Evolutionary conservation across 768 basidiomycete genomes (phyloP), one percentile per base, ranked within the genome.

Genomic region (Macrolepiota dolichaula): DNA sequence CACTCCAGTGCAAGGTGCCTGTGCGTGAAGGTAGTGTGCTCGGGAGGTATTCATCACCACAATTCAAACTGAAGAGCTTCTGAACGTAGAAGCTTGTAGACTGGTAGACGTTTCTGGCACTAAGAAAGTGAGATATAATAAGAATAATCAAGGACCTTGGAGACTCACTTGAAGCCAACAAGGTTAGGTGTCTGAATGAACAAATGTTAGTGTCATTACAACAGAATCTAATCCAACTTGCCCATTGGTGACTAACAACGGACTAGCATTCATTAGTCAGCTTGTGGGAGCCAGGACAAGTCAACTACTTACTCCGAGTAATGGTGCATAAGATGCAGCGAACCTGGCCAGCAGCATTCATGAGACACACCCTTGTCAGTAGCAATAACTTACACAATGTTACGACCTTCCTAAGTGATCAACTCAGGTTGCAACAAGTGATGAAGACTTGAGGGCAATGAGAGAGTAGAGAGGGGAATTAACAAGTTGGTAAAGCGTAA

Each of bases 11-110:
- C 1, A 86, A 67, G 0, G 83, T 82, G 10, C 84, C 85, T 3
- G 63, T 67, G 0, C 64, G 54, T 36, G 59, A 71, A 0, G 87
- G 86, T 0, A 86, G 75, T 0, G 85, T 88, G 67, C 83, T 87
- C 2, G 87, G 84, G 1, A 89, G 68, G 65, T 86, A 88, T 64
- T 80, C 79, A 44, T 86, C 83, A 4, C 88, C 88, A 44, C 81
- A 73, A 68, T 88, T 85, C 17, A 78, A 62, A 57, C 85, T 83
- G 74, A 89, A 89, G 37, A 89, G 76, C 77, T 85, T 80, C 65
- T 88, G 86, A 1, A 80, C 80, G 61, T 85, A 84, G 71, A 79
- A 89, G 59, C 83, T 85, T 0, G 85, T 85, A 2, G 86, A 87
- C 17, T 71, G 77, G 64, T 84, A 81, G 1, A 88, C 82, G 0